A percentile compares a stretch with the other conserved stretches of the same genome.
Conservation (phyloP, 164 flowering plant genomes). For the Saururus chinensis region DNA sequence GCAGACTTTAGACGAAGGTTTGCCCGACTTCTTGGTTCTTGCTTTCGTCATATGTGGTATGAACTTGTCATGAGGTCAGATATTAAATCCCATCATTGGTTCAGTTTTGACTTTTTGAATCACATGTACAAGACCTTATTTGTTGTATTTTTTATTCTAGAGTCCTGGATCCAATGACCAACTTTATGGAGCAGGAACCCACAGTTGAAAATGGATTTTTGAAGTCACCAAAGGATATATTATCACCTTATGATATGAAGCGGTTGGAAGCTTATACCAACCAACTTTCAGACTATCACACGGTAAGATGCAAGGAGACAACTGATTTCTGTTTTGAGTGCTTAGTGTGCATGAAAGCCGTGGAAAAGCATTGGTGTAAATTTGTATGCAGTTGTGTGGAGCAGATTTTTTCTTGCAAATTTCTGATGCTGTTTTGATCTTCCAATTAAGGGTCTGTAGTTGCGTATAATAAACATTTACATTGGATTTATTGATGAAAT, state of each 20-base stretch:
- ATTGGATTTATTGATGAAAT: too few relatives aligned
- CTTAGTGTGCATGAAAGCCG: too few relatives aligned
- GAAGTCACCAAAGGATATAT: constrained; percentile 21
- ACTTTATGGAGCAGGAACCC: constrained; percentile 36
- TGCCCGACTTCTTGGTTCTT: constrained; percentile 24
- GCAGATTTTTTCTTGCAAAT: too few relatives aligned
- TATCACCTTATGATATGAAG: constrained; percentile 59
- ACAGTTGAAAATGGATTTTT: constrained; percentile 26
- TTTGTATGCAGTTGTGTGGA: too few relatives aligned
- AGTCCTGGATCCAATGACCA: constrained; percentile 70
- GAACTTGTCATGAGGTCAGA: constrained; percentile 89
- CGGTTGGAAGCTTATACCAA: constrained; percentile 61
- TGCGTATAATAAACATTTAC: too few relatives aligned
- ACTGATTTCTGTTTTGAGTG: background rate
- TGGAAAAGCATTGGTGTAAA: too few relatives aligned
- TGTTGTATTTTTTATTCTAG: constrained; percentile 23
- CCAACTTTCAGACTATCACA: constrained; percentile 50
- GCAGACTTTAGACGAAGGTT: constrained; percentile 73
- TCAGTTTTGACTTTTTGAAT: background rate
- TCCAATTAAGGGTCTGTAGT: too few relatives aligned
- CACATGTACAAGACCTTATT: background rate
- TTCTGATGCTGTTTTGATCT: too few relatives aligned
- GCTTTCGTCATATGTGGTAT: constrained; percentile 59
- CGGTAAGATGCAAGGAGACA: constrained; percentile 30
- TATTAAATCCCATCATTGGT: background rate